Evolutionary conservation across 2,329 filamentous ascomycete genomes (phyloP), one percentile per base, ranked within the genome.

Genomic region (Sarocladiaceae sp.): DNA sequence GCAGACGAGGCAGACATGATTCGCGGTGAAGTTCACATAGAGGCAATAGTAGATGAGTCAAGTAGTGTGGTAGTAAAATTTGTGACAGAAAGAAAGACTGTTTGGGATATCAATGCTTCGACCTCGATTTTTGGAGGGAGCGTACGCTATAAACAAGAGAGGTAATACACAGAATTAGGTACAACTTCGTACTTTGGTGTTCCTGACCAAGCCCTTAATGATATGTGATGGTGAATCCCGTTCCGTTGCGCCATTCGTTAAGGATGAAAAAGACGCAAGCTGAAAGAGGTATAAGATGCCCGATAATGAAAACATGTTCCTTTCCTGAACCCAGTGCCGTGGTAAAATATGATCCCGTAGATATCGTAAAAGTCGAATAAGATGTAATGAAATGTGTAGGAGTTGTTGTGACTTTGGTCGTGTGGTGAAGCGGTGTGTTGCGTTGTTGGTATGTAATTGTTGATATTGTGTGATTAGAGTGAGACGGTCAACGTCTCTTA

Each of bases 91-190:
- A 22, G 23, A 25, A 42, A 42, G 29, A 46, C 37, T 40, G 23
- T 46, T 18, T 46, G 44, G 29, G 44, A 48, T 48, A 48, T 48
- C 25, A 13, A 26, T 48, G 25, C 26, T 33, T 48, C 44, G 28
- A 48, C 44, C 44, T 48, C 44, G 44, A 28, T n/a, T 33, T 4
- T 22, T n/a, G n/a, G 44, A 48, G 44, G 44, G 44, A 48, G 44
- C 44, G 8, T 31, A 18, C 26, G 25, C 26, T 33, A 28, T 31
- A 33, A 31, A 48, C 10, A 18, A 22, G 22, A 29, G 15, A 33
- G 15, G 22, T 4, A 20, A 29, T 18, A 33, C 13, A 46, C 6
- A 33, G n/a, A 31, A 48, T 48, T 48, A 48, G 44, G 33, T 48
- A 48, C n/a, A 48, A 18, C n/a, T n/a, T 48, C 25, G 44, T 33